Conservation (phyloP, 345 rosid species). For the Aquilaria malaccensis region DNA sequence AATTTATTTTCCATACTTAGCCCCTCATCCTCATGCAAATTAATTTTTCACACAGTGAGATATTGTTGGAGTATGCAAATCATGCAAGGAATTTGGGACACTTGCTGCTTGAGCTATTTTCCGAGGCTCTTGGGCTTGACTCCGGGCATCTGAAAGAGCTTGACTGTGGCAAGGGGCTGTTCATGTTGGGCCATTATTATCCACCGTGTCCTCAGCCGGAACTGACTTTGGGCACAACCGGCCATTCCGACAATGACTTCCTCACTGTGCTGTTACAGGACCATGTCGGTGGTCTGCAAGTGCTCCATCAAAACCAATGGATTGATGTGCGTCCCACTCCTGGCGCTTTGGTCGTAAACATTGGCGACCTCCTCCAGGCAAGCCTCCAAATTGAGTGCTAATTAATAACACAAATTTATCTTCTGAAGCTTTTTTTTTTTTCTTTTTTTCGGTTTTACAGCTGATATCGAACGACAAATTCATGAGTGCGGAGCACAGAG, state of each 20-base stretch:
- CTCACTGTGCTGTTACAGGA: constrained; percentile 52
- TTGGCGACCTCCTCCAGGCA: constrained; percentile 59
- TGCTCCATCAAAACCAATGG: constrained; percentile 30
- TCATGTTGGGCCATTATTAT: constrained; percentile 41
- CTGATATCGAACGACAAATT: constrained; percentile 32
- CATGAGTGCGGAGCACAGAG: constrained; percentile 29
- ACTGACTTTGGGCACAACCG: constrained; percentile 37
- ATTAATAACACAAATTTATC: neutral
- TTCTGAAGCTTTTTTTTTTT: neutral
- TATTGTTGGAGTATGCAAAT: constrained; percentile 33
- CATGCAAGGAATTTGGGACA: constrained; percentile 24
- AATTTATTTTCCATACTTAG: too few species aligned
- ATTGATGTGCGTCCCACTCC: constrained; percentile 38
- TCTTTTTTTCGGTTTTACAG: constrained; percentile 11
- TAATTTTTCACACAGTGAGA: constrained; percentile 20
- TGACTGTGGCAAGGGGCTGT: constrained; percentile 30
- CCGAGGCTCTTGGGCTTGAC: constrained; percentile 50
- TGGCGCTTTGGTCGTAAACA: constrained; percentile 42
- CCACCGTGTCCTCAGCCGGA: constrained; percentile 57
- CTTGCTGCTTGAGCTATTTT: constrained; percentile 34
- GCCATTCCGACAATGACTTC: constrained; percentile 41
- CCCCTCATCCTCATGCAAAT: neutral
- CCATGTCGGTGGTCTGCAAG: constrained; percentile 57
- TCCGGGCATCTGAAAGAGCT: constrained; percentile 31
- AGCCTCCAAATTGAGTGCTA: neutral